Percentiles rank a stretch among this genome's conserved stretches.
Evolutionary conservation across 1,284 basidiomycete genomes (phyloP).

Genomic region (Polyporus tsugae): DNA sequence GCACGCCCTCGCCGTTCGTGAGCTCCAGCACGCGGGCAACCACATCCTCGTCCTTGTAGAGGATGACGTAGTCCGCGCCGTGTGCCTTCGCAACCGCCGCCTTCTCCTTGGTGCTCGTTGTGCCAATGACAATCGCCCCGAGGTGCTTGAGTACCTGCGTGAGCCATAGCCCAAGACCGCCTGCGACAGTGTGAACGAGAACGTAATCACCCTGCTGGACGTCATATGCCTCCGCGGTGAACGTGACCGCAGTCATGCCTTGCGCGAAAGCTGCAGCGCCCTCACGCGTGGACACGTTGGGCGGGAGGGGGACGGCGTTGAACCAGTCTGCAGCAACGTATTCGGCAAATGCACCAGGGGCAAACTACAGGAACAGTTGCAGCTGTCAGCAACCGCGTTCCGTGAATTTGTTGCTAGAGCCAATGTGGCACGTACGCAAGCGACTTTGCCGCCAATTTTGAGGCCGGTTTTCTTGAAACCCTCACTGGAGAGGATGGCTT

Average conservation of each 20-base stretch:
- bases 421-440: conserved; percentile 56
- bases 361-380: conserved; percentile 47
- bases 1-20: conserved; percentile 85
- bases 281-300: conserved; percentile 61
- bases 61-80: conserved; percentile 89
- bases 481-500: conserved; percentile 57
- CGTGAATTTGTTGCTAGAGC: background rate
- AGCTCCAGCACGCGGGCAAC: conserved; percentile 78
- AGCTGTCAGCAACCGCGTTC: background rate
- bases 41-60: conserved; percentile 80
- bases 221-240: conserved; percentile 77
- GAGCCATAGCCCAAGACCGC: conserved; percentile 73
- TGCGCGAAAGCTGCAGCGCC: conserved; percentile 67
- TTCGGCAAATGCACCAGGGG: conserved; percentile 42
- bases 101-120: conserved; percentile 91
- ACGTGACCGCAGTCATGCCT: conserved; percentile 21
- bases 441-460: conserved; percentile 68
- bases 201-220: conserved; percentile 81
- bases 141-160: conserved; percentile 68
- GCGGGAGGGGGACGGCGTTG: conserved; percentile 65
- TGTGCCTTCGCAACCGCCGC: conserved; percentile 80
- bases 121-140: conserved; percentile 94
- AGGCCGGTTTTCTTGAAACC: conserved; percentile 67
- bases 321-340: conserved; percentile 36
- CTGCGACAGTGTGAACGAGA: conserved; percentile 93